Conservation (phyloP, 2,329 filamentous ascomycete species). For the Plenodomus biglobosus region DNA sequence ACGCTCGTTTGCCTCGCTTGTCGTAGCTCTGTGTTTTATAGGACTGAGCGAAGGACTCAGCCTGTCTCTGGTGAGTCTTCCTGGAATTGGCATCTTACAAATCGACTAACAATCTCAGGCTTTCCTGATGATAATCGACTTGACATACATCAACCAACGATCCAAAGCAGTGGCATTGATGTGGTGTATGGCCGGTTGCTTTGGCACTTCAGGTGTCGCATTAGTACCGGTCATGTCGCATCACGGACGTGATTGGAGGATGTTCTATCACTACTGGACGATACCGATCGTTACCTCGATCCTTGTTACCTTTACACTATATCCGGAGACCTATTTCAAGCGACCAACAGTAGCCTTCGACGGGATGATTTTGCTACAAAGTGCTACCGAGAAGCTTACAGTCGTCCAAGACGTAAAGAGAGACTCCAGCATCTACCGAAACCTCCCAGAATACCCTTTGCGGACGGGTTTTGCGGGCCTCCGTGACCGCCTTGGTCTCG, state of each 20-base stretch:
- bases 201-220: slow-evolving; percentile 28
- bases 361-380: slow-evolving; percentile 45
- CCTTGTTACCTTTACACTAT: slow-evolving; percentile 34
- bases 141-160: slow-evolving; percentile 46
- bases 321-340: slow-evolving; percentile 48
- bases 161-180: slow-evolving; percentile 39
- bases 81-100: neutral
- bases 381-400: slow-evolving; percentile 43
- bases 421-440: slow-evolving; percentile 28
- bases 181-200: slow-evolving; percentile 35
- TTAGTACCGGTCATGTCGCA: slow-evolving; percentile 32
- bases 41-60: slow-evolving; percentile 39
- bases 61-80: slow-evolving; percentile 29
- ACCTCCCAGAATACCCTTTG: slow-evolving; percentile 22
- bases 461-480: slow-evolving; percentile 9
- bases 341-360: slow-evolving; percentile 47
- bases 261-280: slow-evolving; percentile 38
- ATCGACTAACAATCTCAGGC: slow-evolving; percentile 22
- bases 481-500: slow-evolving; percentile 21
- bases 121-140: slow-evolving; percentile 43
- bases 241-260: slow-evolving; percentile 35
- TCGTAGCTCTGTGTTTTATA: slow-evolving; percentile 36
- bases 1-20: slow-evolving; percentile 27
- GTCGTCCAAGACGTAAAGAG: slow-evolving; percentile 42
- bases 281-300: slow-evolving; percentile 27